Percentiles rank a stretch among this genome's conserved stretches.
Evolutionary conservation across 768 basidiomycete genomes (phyloP).

Genomic region (Roridomyces roridus): DNA sequence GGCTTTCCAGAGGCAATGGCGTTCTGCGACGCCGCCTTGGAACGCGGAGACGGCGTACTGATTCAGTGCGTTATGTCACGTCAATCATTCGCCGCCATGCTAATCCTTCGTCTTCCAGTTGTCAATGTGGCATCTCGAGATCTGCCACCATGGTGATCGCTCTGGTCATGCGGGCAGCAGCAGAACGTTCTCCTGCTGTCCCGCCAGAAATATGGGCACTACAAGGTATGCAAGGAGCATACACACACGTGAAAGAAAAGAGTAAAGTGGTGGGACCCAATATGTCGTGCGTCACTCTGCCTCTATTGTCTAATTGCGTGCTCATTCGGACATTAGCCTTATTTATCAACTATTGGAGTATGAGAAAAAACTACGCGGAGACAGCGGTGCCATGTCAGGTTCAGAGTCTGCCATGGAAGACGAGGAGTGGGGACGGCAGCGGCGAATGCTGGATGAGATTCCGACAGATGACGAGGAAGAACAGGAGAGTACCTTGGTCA

Average conservation of each 20-base stretch:
- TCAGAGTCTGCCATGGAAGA: conserved; percentile 57
- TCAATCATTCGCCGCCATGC: conserved; percentile 20
- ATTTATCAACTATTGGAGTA: conserved; percentile 95
- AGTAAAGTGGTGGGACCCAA: conserved; percentile 90
- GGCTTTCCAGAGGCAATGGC: conserved; percentile 84
- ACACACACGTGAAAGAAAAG: conserved; percentile 88
- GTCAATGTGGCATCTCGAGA: conserved; percentile 93
- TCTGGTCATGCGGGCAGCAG: conserved; percentile 92
- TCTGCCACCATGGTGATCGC: conserved; percentile 92
- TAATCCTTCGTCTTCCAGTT: conserved; percentile 54
- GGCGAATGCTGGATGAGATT: conserved; percentile 63
- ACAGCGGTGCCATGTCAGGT: conserved; percentile 55
- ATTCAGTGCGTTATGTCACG: conserved; percentile 71
- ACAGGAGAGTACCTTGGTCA: conserved; percentile 59
- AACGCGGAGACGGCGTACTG: conserved; percentile 79
- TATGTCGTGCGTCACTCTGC: conserved; percentile 75
- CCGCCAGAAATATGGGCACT: conserved; percentile 79
- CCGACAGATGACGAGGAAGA: conserved; percentile 59
- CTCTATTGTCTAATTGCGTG: conserved; percentile 5
- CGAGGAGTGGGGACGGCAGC: conserved; percentile 81
- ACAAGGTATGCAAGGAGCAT: conserved; percentile 90
- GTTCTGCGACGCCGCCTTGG: conserved; percentile 79
- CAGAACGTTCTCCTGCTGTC: conserved; percentile 65
- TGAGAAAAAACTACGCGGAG: conserved; percentile 72
- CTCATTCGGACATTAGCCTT: conserved; percentile 48